phyloP scores from a whole-genome alignment of 345 rosid species.

The Rhizophora mangle region DNA sequence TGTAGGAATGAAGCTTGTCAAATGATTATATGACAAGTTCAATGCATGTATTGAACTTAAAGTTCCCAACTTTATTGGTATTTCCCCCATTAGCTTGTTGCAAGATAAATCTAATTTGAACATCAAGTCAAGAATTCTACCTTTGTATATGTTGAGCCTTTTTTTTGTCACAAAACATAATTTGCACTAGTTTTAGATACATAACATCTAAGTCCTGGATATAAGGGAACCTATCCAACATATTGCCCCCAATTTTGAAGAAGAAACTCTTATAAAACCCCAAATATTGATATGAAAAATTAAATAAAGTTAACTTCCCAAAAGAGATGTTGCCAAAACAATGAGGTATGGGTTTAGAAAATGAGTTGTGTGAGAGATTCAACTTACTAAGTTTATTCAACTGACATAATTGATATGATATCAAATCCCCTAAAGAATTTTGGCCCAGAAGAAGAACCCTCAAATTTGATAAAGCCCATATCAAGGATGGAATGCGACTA shows the following conservation, averaged over 20 bases:
- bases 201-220: rapidly evolving
- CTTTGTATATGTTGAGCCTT: not conserved
- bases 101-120: not conserved
- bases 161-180: not conserved
- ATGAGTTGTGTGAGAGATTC: slow-evolving; percentile 1
- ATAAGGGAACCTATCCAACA: not conserved
- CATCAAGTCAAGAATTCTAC: not conserved
- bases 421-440: not conserved
- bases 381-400: not conserved
- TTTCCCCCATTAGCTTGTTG: too few relatives aligned
- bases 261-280: not conserved
- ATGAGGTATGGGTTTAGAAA: not conserved
- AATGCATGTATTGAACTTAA: too few relatives aligned
- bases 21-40: too few relatives aligned
- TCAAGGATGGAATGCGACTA: not conserved
- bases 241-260: too few relatives aligned
- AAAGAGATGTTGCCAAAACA: not conserved
- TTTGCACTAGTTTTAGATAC: not conserved
- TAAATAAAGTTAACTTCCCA: not conserved
- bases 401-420: not conserved
- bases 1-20: not conserved
- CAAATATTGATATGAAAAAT: too few relatives aligned
- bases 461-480: not conserved
- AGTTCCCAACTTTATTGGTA: too few relatives aligned
- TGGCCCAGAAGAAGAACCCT: not conserved